Evolutionary conservation across 345 rosid species (phyloP), one percentile per base, ranked within the genome.

Genomic region (Lepidium africanum): DNA sequence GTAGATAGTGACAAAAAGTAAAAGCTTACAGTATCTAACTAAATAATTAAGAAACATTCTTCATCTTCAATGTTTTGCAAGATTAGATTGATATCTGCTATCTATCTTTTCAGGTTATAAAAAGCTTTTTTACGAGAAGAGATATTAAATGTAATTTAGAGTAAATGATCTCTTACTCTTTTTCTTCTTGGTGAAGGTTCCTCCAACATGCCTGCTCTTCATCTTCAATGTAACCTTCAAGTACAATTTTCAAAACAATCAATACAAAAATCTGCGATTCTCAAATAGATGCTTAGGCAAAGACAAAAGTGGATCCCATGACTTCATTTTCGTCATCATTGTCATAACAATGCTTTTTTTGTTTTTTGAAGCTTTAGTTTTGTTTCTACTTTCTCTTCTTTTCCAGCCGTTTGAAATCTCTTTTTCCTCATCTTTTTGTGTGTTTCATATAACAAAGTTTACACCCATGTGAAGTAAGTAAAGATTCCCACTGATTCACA

Each of bases 151-250:
- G 36, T 40, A 57, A 53, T 32, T 54, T 46, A 36, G 69, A 27
- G 63, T 62, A 19, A 36, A 46, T 62, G 25, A 74, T 74, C 36
- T 37, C 95, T 79, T 72, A 91, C 99, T 94, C 92, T 94, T 94
- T 91, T 94, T 91, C 99, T 94, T 94, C 86, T 94, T 94, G 39
- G 96, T 91, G 63, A 91, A 79, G 76, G 99, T 87, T 91, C 95
- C 96, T 65, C 91, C 96, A 50, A 89, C 91, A 77, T 94, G 93
- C 47, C 74, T 94, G 67, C 99, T 94, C 93, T 94, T 94, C 99
- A 89, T 94, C 97, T 94, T 94, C 83, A 94, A 59, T 79, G 81
- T 94, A 65, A 94, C 99, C 99, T 94, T 56, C 60, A 82, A 63
- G 59, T 30, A 57, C 59, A 58, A 21, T 5, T 61, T 55, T 47